Evolutionary conservation across 805 yeast genomes (phyloP).

Genomic region (Candida nemodendra): DNA sequence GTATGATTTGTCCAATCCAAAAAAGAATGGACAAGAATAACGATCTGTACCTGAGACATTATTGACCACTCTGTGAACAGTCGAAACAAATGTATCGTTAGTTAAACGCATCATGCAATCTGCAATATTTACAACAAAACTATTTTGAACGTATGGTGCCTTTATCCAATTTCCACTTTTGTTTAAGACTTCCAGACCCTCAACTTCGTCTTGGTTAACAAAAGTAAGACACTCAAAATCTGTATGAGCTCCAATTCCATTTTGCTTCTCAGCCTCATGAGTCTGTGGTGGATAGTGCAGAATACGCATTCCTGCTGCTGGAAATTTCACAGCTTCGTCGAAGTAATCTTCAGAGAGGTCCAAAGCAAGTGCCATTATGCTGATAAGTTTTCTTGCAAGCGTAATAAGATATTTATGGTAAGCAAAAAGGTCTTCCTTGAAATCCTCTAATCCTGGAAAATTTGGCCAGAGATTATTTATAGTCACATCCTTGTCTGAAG

Average conservation of each 20-base stretch:
- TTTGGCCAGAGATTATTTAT: constrained; percentile 28
- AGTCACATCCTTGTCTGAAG: neutral
- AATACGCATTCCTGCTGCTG: constrained; percentile 30
- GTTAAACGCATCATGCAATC: constrained; percentile 11
- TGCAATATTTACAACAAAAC: constrained; percentile 11
- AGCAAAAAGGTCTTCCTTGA: neutral
- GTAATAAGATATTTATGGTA: constrained; percentile 1
- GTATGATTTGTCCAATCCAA: constrained; percentile 8
- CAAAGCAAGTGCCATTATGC: constrained; percentile 26
- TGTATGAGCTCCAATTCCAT: constrained; percentile 35
- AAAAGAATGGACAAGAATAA: constrained; percentile 12
- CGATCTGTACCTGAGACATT: constrained; percentile 9
- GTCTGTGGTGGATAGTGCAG: constrained; percentile 31
- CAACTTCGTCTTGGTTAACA: constrained; percentile 21
- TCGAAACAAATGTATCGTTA: constrained; percentile 11
- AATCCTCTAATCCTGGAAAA: neutral
- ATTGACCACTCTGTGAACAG: constrained; percentile 14
- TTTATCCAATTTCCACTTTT: constrained; percentile 13
- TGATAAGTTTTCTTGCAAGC: constrained; percentile 16
- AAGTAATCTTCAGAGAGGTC: constrained; percentile 26
- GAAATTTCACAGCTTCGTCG: constrained; percentile 23
- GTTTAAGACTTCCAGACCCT: constrained; percentile 11
- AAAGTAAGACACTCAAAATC: constrained; percentile 33
- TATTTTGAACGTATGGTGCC: constrained; percentile 9
- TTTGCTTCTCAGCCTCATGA: constrained; percentile 23